Conservation (phyloP, 306 rosid species). For the Dalbergia cultrata region DNA sequence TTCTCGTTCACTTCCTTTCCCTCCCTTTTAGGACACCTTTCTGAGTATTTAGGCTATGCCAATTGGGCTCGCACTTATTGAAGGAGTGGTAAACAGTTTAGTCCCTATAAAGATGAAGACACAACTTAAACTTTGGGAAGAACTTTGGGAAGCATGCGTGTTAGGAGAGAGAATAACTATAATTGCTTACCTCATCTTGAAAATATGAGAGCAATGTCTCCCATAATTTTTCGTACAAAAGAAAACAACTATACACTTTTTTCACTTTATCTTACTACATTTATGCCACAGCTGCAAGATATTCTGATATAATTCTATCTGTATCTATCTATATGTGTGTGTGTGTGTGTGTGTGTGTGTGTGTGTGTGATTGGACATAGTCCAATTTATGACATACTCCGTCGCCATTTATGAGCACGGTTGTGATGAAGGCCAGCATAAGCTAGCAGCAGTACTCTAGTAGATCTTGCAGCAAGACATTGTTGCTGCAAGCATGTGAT, state of each 20-base stretch:
- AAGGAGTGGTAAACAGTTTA: too few species aligned
- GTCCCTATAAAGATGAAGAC: too few species aligned
- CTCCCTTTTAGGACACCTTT: too few species aligned
- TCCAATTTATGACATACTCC: neutral
- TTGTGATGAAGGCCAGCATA: slow-evolving; percentile 21
- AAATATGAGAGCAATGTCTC: too few species aligned
- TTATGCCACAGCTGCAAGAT: neutral
- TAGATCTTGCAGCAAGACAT: neutral
- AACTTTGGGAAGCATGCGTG: too few species aligned
- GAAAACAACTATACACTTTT: neutral
- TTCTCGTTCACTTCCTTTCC: too few species aligned
- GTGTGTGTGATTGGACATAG: neutral
- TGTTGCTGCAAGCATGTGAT: slow-evolving; percentile 30
- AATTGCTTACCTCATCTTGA: too few species aligned
- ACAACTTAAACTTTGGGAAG: too few species aligned
- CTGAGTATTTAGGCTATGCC: too few species aligned
- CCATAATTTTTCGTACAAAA: too few species aligned
- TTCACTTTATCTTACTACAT: neutral
- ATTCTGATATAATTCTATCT: neutral
- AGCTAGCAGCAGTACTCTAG: neutral
- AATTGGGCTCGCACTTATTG: too few species aligned
- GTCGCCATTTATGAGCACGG: slow-evolving; percentile 30
- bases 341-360: neutral
- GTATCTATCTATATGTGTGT: neutral
- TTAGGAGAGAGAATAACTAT: too few species aligned